Percentiles rank a stretch among this genome's conserved stretches.
Evolutionary conservation across 208 protist species (phyloP).

Genomic region (Leishmania lainsoni): DNA sequence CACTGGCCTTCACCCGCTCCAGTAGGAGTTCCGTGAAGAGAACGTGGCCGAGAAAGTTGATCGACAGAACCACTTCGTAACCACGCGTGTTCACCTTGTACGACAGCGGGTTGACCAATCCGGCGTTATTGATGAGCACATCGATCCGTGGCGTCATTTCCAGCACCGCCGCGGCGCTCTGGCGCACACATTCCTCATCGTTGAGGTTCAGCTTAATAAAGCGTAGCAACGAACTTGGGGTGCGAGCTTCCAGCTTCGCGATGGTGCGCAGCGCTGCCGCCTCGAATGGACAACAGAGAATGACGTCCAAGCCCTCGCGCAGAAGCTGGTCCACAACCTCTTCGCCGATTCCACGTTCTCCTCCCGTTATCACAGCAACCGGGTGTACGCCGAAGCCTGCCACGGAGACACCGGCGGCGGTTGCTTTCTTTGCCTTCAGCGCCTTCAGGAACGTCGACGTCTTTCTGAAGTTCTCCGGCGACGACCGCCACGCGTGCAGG

Average conservation of each 20-base stretch:
- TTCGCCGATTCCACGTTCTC: constrained; percentile 50
- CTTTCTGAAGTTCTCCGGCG: constrained; percentile 42
- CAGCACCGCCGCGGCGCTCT: constrained; percentile 30
- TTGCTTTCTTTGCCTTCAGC: constrained; percentile 11
- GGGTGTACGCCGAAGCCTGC: constrained; percentile 17
- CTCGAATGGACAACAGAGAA: constrained; percentile 55
- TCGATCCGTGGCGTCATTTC: constrained; percentile 43
- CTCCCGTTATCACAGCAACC: constrained; percentile 49
- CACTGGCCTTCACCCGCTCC: constrained; percentile 26
- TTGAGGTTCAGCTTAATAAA: constrained; percentile 47
- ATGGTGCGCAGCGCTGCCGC: constrained; percentile 36
- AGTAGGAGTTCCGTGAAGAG: constrained; percentile 55
- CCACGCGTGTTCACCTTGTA: constrained; percentile 37
- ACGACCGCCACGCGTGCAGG: constrained; percentile 34
- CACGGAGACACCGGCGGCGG: background rate
- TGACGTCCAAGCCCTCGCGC: constrained; percentile 34
- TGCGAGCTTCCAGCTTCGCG: constrained; percentile 4
- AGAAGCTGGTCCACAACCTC: constrained; percentile 43
- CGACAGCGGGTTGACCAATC: constrained; percentile 25
- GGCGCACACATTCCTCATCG: constrained; percentile 42
- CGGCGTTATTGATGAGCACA: constrained; percentile 64
- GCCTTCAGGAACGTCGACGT: constrained; percentile 35
- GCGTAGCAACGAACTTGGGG: constrained; percentile 1
- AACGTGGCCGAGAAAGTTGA: constrained; percentile 56
- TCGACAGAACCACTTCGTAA: constrained; percentile 55